Evolutionary conservation across 2,329 filamentous ascomycete species (phyloP), one percentile per base, ranked within the genome.

Genomic region (Fusarium concolor): DNA sequence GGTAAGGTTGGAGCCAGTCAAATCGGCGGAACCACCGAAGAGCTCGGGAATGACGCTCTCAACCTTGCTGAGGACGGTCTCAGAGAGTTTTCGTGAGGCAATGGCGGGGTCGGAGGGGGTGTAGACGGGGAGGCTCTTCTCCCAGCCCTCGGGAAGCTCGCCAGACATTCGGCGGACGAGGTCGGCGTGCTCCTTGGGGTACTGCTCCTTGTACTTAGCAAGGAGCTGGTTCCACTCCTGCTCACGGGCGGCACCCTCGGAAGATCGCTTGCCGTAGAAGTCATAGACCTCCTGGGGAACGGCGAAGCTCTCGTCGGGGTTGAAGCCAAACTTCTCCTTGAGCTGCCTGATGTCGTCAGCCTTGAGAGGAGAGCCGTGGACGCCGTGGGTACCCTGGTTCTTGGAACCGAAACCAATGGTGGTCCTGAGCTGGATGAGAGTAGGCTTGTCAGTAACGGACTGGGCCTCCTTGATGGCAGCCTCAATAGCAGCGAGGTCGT

Each of bases 1-100:
- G 74, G 96, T 99, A 86, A 98, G 91, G 89, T 99, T 99, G 79
- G 96, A 98, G 79, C 93, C 93, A 79, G 96, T 99, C 87, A 99
- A 83, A 87, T 99, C 96, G 75, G 96, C 96, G 71, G 96, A 99
- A 76, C 96, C 96, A 80, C 95, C 97, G 65, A 99, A 82, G 61
- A 99, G 90, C 83, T 98, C 96, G 72, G 96, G 96, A 56, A 99
- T 79, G 71, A 85, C 88, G 51, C 87, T 82, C 85, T 97, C 89
- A 76, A 99, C 90, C 82, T 94, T 95, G 85, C 91, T 87, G 71
- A 99, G 89, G 61, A 98, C 94, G 64, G 88, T 91, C 88, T 99
- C 95, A 71, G 95, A 98, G 62, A 98, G 91, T 87, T 98, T 99
- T 80, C 96, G 91, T 73, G 95, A 96, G 71, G 96, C 96, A 72